Base-by-base conservation (phyloP, 805 yeast genomes). In the Metschnikowia dekortorum region DNA sequence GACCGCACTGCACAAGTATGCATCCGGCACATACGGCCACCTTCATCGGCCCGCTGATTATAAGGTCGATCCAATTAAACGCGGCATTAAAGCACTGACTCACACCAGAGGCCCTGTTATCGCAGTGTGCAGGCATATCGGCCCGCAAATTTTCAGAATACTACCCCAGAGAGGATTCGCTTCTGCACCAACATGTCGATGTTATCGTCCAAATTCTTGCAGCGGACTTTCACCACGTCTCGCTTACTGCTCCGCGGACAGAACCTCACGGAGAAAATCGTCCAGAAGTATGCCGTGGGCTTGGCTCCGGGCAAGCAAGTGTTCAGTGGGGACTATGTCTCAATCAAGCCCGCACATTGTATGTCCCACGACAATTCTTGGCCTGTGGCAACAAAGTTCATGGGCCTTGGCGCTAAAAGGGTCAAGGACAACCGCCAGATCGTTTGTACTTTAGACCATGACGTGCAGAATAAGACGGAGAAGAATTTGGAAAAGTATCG, bases 281-380 rank as follows among this genome's bases (percentile, higher is more conserved):
- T 90, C 9, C 99, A 94, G 66, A 81, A 80, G 61, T 92, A 88
- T 65, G 95, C 98, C 3, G 96, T 91, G 9, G 96, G 92, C 3
- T 67, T 89, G 41, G 82, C 94, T 22, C 62, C 75, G n/a, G 84
- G 82, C 31, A 92, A 94, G 66, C 65, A 74, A 48, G 96, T 94
- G 35, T 83, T 76, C 60, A 78, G 89, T 43, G 99, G 98, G 11
- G 99, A 94, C 72, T 94, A 91, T 70, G 98, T 95, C 46, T 82
- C 96, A 2, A 92, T 94, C 64, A 80, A 75, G 61, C 99, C 99
- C 3, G 92, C 96, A 2, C 96, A 94, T 73, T 95, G 97, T 69
- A 94, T 94, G 99, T 89, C 98, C 13, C 99, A 94, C 68, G 99
- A 94, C 69, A 94, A 94, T 71, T 85, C 97, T 40, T 95, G 99